A percentile compares a stretch with the other conserved stretches of the same genome.
Evolutionary conservation across 176 grass and related monocot species (phyloP).

Genomic region (Canna indica): DNA sequence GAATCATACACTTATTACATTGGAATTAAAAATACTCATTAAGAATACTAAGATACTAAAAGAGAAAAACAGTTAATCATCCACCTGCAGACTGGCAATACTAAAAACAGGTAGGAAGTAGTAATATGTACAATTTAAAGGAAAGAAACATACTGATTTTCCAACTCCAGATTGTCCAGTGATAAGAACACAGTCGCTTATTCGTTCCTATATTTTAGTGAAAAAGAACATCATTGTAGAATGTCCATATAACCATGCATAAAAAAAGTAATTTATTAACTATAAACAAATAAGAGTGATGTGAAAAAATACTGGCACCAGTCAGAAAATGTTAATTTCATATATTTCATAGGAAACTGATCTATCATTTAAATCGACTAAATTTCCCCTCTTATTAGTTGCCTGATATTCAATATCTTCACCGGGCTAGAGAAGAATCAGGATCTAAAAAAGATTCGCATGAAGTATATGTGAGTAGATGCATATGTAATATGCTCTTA

Average conservation of each 20-base stretch:
- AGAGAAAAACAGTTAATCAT: constrained; percentile 3
- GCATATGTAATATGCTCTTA: too few relatives aligned
- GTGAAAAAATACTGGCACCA: not conserved
- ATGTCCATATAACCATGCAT: not conserved
- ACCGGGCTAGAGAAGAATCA: not conserved
- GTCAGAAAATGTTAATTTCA: not conserved
- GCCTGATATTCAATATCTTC: not conserved
- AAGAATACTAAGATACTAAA: not conserved
- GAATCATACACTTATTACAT: not conserved
- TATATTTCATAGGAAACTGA: not conserved
- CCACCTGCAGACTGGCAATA: not conserved
- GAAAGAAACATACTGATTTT: constrained; percentile 63
- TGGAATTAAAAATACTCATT: not conserved
- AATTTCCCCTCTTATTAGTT: not conserved
- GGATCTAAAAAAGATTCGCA: not conserved
- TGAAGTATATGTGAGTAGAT: too few relatives aligned
- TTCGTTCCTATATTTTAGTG: constrained; percentile 38
- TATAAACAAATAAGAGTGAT: not conserved
- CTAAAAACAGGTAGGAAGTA: not conserved
- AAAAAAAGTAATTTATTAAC: constrained; percentile 1
- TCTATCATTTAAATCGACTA: not conserved
- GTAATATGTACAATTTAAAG: constrained; percentile 15
- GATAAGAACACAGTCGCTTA: constrained; percentile 62
- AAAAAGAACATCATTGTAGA: constrained; percentile 18
- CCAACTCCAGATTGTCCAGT: constrained; percentile 84